Base-by-base conservation (phyloP, 1,284 basidiomycete genomes). In the Erythrobasidium hasegawianum region DNA sequence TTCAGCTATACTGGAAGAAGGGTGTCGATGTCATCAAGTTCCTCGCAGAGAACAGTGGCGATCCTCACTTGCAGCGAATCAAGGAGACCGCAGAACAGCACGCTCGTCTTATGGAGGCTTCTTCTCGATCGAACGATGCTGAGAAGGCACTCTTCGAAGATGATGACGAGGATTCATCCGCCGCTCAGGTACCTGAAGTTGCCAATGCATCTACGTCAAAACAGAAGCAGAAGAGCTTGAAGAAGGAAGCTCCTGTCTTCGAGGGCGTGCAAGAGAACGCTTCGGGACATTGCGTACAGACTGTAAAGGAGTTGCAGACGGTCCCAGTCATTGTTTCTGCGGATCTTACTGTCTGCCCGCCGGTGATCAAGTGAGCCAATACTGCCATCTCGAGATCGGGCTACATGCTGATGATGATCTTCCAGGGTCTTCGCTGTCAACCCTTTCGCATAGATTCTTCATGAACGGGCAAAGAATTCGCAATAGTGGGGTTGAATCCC, bases 261-360 rank as follows among this genome's bases (percentile, higher is more conserved):
- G 88, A 95, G 75, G 90, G 89, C 2, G 78, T 95, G 71, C 84
- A 86, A 75, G 79, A 80, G 24, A 86, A 85, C 1, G 71, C 82
- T 8, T 81, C 85, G 47, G 90, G 89, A 16, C 93, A 96, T 79
- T 88, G 85, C 79, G 89, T 94, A 73, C 93, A 97, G 80, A 90
- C 93, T 74, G 89, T 97, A 74, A 86, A 83, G 73, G 91, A 95
- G 76, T 79, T 69, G 20, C 68, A 67, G 59, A 59, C 58, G 29
- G 87, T 96, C 47, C 92, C 91, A 61, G 92, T 93, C 73, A 92
- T 95, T 75, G 86, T 96, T 71, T 92, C 90, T 41, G 90, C 90
- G 40, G 92, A 96, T 77, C 79, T 95, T 73, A 90, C 89, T 71
- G 94, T 93, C 83, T 91, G 88, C 72, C 92, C 92, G 59, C 92